Base-by-base conservation (phyloP, 495 filamentous ascomycete genomes). In the Viridothelium virens region DNA sequence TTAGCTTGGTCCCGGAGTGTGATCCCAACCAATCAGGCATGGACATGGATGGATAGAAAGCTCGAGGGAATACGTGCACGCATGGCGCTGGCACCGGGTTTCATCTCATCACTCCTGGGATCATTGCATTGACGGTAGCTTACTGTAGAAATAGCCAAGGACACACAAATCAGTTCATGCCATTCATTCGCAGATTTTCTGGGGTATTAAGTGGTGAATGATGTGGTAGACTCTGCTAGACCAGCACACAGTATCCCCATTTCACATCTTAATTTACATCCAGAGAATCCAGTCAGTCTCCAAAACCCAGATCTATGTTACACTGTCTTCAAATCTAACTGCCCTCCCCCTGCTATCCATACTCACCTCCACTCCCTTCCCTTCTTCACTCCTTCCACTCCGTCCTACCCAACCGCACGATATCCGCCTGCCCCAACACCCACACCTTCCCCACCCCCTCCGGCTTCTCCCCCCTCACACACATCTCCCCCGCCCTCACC, bases 401-500 rank as follows among this genome's bases (percentile, higher is more conserved):
- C 38, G 66, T 70, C 67, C 67, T 71, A 18, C 74, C 76, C 68
- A 77, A 66, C 59, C 66, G 66, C 4, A 77, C 62, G 65, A 78
- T 75, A 38, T 78, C 76, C 44, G 34, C 61, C 70, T 70, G 66
- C 4, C 53, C 67, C 18, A 78, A 6, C 36, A 74, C 56, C 69
- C 70, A 72, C 38, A 76, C 68, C 38, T 71, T 73, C 53, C 53
- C 53, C n/a, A 59, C 53, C 65, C 64, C 64, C 69, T 72, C 73
- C 69, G 38, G 67, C 70, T 71, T 68, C 70, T 70, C 74, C 62
- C 74, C 75, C 63, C 76, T 71, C 38, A 73, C 47, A 70, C 72
- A 74, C 39, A 80, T 68, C 75, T 77, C 47, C 38, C 73, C 80
- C 5, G 84, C 87, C 18, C 72, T 77, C 34, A 94, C 86, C 10